A percentile compares a stretch with the other conserved stretches of the same genome.
Conservation (phyloP, 306 rosid genomes). For the Senna siamea region DNA sequence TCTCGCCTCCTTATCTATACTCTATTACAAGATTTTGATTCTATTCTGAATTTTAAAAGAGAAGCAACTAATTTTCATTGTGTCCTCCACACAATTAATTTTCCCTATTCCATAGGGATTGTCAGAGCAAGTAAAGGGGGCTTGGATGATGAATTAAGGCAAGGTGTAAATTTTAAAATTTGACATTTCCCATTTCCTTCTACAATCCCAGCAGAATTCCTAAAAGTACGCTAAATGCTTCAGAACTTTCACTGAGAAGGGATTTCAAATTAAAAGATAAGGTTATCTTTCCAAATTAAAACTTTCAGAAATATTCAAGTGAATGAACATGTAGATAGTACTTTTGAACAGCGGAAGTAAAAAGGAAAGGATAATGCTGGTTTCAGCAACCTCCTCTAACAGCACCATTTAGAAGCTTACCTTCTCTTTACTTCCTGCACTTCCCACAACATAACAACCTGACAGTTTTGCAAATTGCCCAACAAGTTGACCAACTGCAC, state of each 20-base stretch:
- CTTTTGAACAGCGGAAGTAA: background rate
- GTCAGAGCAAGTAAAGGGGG: background rate
- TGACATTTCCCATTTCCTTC: background rate
- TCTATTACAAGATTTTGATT: no score
- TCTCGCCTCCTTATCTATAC: background rate
- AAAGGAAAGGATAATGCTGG: background rate
- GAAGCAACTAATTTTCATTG: background rate
- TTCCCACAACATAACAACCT: slow-evolving; percentile 47
- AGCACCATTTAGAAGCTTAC: background rate
- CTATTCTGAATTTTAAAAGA: background rate
- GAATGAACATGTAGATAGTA: background rate
- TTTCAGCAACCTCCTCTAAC: background rate
- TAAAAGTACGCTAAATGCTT: background rate
- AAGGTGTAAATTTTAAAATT: no score
- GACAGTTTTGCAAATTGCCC: slow-evolving; percentile 2
- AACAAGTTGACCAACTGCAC: slow-evolving; percentile 19
- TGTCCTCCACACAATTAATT: background rate
- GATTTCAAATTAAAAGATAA: no score
- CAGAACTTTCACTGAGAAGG: background rate
- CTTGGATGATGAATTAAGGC: background rate
- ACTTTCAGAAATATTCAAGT: no score
- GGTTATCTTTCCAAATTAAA: no score
- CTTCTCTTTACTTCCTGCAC: slow-evolving; percentile 42
- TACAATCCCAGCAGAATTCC: background rate
- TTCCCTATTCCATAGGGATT: background rate